Conservation (phyloP, 2,329 filamentous ascomycete genomes). For the Clarireedia paspali region DNA sequence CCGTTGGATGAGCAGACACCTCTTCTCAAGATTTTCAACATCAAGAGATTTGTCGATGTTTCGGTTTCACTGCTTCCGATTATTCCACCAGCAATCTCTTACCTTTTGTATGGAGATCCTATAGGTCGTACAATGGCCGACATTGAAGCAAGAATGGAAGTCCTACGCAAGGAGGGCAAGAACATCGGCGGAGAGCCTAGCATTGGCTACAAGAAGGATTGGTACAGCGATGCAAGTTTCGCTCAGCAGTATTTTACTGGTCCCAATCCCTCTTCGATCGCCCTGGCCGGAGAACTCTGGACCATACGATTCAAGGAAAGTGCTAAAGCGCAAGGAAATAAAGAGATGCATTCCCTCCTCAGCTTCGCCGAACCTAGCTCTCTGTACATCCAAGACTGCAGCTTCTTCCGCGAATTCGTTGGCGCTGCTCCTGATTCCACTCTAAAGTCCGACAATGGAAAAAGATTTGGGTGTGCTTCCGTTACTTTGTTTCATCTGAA, state of each 20-base stretch:
- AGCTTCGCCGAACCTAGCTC: slow-evolving; percentile 10
- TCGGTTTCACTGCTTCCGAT: slow-evolving; percentile 18
- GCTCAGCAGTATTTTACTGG: slow-evolving; percentile 35
- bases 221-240: slow-evolving; percentile 32
- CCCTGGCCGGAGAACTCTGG: slow-evolving; percentile 15
- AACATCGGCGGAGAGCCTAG: slow-evolving; percentile 6
- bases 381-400: slow-evolving; percentile 24
- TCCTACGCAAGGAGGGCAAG: background rate
- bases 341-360: slow-evolving; percentile 12
- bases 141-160: slow-evolving; percentile 6
- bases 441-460: slow-evolving; percentile 13
- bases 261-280: slow-evolving; percentile 27
- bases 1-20: slow-evolving; percentile 19
- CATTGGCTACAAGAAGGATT: slow-evolving; percentile 17
- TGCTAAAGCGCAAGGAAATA: slow-evolving; percentile 12
- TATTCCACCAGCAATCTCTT: slow-evolving; percentile 15
- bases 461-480: slow-evolving; percentile 29
- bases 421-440: background rate
- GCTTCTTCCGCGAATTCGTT: slow-evolving; percentile 21
- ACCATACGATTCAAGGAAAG: slow-evolving; percentile 15
- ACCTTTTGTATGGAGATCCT: slow-evolving; percentile 6
- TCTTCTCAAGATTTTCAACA: slow-evolving; percentile 23
- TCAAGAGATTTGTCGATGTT: slow-evolving; percentile 20
- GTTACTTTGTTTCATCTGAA: slow-evolving; percentile 38
- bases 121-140: slow-evolving; percentile 9